Percentiles rank a stretch among this genome's conserved stretches.
Conservation (phyloP, 495 filamentous ascomycete genomes). For the Xylaria venustula region DNA sequence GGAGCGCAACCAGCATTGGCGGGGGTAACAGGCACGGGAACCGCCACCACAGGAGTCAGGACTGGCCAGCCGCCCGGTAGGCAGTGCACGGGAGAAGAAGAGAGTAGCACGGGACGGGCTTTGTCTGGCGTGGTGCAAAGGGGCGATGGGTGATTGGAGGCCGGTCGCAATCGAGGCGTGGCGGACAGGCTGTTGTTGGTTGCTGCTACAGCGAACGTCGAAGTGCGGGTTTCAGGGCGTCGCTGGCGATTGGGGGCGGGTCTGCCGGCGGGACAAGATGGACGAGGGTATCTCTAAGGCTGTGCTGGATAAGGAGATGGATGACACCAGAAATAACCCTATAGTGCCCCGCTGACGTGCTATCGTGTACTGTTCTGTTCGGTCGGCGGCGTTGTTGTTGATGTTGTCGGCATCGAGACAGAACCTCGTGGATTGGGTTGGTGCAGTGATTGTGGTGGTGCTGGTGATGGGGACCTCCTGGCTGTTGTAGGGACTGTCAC, state of each 20-base stretch:
- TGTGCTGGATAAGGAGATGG: neutral
- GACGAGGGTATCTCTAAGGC: neutral
- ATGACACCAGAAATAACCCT: neutral
- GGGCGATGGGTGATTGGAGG: neutral
- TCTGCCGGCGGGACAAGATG: slow-evolving; percentile 7
- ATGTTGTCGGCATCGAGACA: neutral
- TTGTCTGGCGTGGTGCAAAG: slow-evolving; percentile 4
- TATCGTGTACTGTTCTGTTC: neutral
- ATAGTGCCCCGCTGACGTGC: neutral
- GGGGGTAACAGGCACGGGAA: slow-evolving; percentile 16
- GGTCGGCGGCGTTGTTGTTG: neutral
- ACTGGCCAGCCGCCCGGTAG: neutral
- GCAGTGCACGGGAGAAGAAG: neutral
- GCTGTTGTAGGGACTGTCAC: neutral
- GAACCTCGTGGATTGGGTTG: neutral
- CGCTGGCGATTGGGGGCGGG: slow-evolving; percentile 2
- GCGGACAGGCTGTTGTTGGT: neutral
- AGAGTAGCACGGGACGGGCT: neutral
- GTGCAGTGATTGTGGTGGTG: neutral
- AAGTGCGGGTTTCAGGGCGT: slow-evolving; percentile 1
- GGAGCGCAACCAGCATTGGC: slow-evolving; percentile 15
- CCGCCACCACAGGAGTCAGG: slow-evolving; percentile 8
- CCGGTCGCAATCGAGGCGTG: slow-evolving; percentile 5
- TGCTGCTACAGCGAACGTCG: neutral
- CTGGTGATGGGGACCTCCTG: neutral